These are phyloP conservation scores for Flueggea neowawraea DNA, from an alignment of 441 rosid species.

Conservation along the genomic window DNA sequence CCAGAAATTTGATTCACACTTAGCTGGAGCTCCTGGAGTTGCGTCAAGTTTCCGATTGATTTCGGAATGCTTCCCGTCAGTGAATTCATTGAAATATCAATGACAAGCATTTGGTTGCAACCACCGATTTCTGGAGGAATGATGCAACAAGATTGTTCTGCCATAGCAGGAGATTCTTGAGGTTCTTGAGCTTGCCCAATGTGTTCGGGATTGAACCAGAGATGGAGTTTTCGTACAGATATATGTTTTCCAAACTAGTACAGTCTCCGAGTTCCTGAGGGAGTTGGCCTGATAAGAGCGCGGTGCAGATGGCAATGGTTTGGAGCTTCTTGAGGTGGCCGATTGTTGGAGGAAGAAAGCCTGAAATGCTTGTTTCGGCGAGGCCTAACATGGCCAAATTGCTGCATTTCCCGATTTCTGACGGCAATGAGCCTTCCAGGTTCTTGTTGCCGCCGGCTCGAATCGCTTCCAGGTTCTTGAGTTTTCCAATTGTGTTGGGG, in stretches of 20 bases:
- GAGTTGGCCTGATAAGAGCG: conserved; percentile 70
- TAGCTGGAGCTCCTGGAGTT: conserved; percentile 82
- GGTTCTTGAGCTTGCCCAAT: conserved; percentile 59
- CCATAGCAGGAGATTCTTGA: conserved; percentile 62
- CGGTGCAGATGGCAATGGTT: conserved; percentile 75
- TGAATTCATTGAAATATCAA: conserved; percentile 73
- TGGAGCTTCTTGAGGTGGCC: conserved; percentile 65
- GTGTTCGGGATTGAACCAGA: conserved; percentile 73
- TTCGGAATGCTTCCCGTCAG: conserved; percentile 75
- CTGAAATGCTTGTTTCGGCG: conserved; percentile 91
- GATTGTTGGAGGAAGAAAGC: conserved; percentile 62
- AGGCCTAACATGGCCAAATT: conserved; percentile 72
- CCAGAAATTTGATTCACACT: conserved; percentile 86
- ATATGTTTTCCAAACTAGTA: conserved; percentile 62
- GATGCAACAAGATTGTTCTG: conserved; percentile 61
- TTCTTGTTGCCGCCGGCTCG: conserved; percentile 91
- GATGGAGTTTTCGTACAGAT: conserved; percentile 79
- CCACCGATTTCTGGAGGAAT: conserved; percentile 63
- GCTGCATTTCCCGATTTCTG: conserved; percentile 85
- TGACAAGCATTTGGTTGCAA: conserved; percentile 55
- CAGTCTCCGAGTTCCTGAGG: conserved; percentile 82
- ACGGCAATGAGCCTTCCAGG: conserved; percentile 77
- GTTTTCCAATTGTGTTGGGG: conserved; percentile 50
- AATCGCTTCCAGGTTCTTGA: conserved; percentile 41
- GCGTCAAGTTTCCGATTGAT: conserved; percentile 55